These are phyloP conservation scores for Aspergillus sparsus DNA, from an alignment of 495 filamentous ascomycete species.

Conservation along the genomic window DNA sequence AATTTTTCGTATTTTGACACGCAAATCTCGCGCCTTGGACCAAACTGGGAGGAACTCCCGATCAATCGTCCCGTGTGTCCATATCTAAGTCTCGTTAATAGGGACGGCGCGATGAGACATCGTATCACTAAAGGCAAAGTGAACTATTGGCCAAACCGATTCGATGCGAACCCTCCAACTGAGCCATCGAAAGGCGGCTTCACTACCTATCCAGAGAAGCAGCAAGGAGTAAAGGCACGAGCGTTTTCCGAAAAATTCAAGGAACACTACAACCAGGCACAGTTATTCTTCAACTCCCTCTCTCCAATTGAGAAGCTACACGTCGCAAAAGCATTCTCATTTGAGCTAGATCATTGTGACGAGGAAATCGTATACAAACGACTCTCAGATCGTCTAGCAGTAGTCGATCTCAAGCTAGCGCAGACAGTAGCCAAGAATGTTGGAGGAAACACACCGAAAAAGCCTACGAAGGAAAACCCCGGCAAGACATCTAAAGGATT, in stretches of 20 bases:
- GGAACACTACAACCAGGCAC: conserved; percentile 68
- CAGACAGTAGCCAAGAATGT: conserved; percentile 65
- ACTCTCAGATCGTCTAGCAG: conserved; percentile 62
- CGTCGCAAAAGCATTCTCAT: conserved; percentile 67
- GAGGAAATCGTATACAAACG: conserved; percentile 78
- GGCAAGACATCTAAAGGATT: conserved; percentile 61
- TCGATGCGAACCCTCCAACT: conserved; percentile 62
- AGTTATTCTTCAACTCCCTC: conserved; percentile 80
- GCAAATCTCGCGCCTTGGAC: conserved; percentile 76
- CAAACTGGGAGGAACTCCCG: conserved; percentile 85
- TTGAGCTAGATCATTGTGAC: conserved; percentile 90
- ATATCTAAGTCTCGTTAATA: conserved; percentile 52
- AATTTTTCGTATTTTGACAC: conserved; percentile 91
- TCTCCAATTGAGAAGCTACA: conserved; percentile 69
- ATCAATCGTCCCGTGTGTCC: conserved; percentile 80
- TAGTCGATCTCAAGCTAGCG: conserved; percentile 68
- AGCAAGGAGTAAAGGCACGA: conserved; percentile 69
- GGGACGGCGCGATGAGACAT: conserved; percentile 42
- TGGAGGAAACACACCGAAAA: conserved; percentile 57
- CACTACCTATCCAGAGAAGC: conserved; percentile 64
- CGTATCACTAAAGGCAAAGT: conserved; percentile 67
- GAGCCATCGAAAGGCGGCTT: conserved; percentile 62
- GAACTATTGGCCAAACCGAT: conserved; percentile 91
- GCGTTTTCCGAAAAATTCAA: conserved; percentile 74
- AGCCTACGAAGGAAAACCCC: conserved; percentile 55